Percentiles rank a stretch among this genome's conserved stretches.
These are phyloP conservation scores for Paraglomus brasilianum DNA, from an alignment of 192 early-diverging fungal species.

Conservation along the genomic window DNA sequence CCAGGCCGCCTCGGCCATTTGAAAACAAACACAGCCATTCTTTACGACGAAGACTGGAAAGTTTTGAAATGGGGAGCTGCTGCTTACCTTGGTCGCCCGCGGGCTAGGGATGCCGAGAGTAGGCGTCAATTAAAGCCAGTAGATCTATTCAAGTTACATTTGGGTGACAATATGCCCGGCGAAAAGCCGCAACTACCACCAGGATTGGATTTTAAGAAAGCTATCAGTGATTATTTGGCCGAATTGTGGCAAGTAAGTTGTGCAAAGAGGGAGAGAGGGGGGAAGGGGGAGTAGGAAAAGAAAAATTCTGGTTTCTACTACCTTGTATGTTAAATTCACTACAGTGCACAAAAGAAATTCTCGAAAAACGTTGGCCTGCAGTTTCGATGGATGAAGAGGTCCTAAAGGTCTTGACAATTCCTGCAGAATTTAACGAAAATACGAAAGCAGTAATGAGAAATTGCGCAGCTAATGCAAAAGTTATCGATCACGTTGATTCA, in stretches of 20 bases:
- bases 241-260: slow-evolving; percentile 1
- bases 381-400: background rate
- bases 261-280: background rate
- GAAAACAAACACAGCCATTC: slow-evolving; percentile 19
- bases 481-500: background rate
- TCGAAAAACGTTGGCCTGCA: background rate
- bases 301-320: background rate
- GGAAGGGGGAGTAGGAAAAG: background rate
- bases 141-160: slow-evolving; percentile 22
- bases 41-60: background rate
- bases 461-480: background rate
- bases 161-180: background rate
- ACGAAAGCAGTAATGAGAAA: slow-evolving; percentile 11
- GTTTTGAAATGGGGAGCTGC: slow-evolving; percentile 4
- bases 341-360: background rate
- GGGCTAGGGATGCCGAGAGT: background rate
- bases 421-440: slow-evolving; percentile 10
- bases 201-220: background rate
- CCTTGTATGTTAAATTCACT: background rate
- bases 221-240: slow-evolving; percentile 2
- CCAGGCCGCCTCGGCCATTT: background rate
- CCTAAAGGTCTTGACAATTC: background rate
- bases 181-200: slow-evolving; percentile 8
- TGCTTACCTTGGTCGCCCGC: background rate
- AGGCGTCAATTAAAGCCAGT: background rate